Evolutionary conservation across 805 yeast genomes (phyloP).

Genomic region (Cyberlindnera samutprakarnensis): DNA sequence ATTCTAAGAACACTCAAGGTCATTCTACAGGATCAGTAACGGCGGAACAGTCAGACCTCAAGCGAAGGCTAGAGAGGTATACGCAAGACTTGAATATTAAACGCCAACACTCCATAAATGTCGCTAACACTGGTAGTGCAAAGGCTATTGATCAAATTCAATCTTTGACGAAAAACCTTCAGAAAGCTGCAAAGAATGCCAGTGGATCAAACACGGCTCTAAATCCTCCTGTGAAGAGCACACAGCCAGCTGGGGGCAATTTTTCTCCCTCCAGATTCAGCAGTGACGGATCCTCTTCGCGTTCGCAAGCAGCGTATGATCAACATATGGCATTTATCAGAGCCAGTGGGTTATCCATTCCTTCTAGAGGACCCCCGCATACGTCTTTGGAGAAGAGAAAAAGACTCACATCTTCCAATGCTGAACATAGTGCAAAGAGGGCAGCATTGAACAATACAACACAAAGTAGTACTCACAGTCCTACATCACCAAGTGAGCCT

Average conservation of each 20-base stretch:
- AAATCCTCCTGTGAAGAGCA: neutral
- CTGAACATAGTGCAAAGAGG: conserved; percentile 4
- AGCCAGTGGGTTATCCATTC: conserved; percentile 10
- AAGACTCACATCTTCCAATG: conserved; percentile 3
- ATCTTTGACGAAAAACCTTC: conserved; percentile 4
- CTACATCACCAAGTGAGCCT: too few relatives aligned
- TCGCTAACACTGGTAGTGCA: conserved; percentile 5
- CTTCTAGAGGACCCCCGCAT: conserved; percentile 8
- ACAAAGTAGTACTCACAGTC: neutral
- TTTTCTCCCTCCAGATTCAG: neutral
- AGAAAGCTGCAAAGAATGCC: neutral
- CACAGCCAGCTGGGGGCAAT: too few relatives aligned
- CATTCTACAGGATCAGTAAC: conserved; percentile 8
- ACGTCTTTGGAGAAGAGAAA: conserved; percentile 6
- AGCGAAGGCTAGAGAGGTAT: conserved; percentile 5
- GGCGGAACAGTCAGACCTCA: conserved; percentile 11
- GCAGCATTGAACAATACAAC: neutral
- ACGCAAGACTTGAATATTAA: conserved; percentile 1
- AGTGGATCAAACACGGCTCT: conserved; percentile 1
- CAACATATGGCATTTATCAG: too few relatives aligned
- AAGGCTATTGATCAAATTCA: conserved; percentile 6
- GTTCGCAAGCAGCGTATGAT: too few relatives aligned
- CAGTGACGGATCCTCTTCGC: too few relatives aligned
- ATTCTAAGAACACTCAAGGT: neutral
- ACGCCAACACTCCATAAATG: conserved; percentile 7